Base-by-base conservation (phyloP, 176 grass and related monocot genomes). In the Carex pumila region DNA sequence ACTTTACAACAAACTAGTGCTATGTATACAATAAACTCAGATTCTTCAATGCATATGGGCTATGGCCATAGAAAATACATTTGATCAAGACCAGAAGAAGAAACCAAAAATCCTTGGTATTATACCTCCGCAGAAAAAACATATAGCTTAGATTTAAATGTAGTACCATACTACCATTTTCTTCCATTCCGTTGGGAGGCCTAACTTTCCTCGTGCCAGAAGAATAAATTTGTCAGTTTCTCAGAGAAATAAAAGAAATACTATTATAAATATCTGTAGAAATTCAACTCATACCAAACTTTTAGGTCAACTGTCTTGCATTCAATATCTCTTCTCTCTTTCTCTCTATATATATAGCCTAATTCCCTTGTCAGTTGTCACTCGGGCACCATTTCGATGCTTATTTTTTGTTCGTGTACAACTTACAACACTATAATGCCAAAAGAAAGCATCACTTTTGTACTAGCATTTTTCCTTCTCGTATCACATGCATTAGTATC, bases 251-350 rank as follows among this genome's bases (percentile, higher is more conserved):
- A 43, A 62, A 81, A 7, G 2, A 81, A 34, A 32, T 21, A 22
- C 22, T 43, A 14, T 41, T 81, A 3, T 4, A 34, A 80, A 59
- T 61, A 29, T 80, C 18, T 63, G 18, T 43, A 78, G 21, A 81
- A 80, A 65, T 64, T 81, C 79, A 81, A 81, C 79, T 45, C 36
- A 80, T 81, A 81, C 79, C 79, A 64, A 81, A 81, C 79, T 63
- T 64, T 64, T 3, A 14, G 14, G 60, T 62, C 58, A 81, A 81
- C 18, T 64, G 12, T 73, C 8, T 65, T 65, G 34, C 34, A 70
- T n/a, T 77, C 49, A 30, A 55, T 34, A 11, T 55, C 22, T 81
- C 32, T 25, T 32, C 73, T 55, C n/a, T 2, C 32, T 34, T 54
- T n/a, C n/a, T 25, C 2, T 72, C 45, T 39, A n/a, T 80, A 65